phyloP scores from a whole-genome alignment of 129 eudicot genomes.

The Lonicera japonica region DNA sequence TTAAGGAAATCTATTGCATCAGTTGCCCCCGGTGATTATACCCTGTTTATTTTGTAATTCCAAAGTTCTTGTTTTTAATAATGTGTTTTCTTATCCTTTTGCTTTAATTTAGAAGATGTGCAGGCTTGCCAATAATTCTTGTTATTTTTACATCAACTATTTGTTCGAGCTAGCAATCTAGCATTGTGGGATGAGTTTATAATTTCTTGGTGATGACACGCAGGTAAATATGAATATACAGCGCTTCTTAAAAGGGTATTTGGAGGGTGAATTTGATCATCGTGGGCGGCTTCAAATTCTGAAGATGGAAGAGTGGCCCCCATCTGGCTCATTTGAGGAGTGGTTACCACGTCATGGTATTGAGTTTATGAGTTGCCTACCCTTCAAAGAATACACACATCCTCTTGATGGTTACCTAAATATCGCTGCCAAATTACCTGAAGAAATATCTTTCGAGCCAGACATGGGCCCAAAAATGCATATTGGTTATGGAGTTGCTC shows the following conservation, averaged over 20 bases:
- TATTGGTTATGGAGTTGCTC: conserved; percentile 28
- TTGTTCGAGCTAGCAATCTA: no score
- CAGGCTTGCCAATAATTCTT: neutral
- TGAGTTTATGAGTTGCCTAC: conserved; percentile 22
- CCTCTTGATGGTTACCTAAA: conserved; percentile 22
- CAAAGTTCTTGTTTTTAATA: no score
- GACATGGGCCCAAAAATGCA: conserved; percentile 33
- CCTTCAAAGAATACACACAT: conserved; percentile 31
- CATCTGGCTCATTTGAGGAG: conserved; percentile 19
- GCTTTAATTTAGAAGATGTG: no score
- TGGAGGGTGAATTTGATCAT: conserved; percentile 11
- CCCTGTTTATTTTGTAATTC: no score
- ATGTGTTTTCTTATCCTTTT: no score
- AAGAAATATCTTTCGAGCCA: conserved; percentile 22
- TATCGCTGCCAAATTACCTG: conserved; percentile 25
- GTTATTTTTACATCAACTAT: neutral
- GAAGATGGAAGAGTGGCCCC: conserved; percentile 35
- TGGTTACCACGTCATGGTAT: conserved; percentile 26
- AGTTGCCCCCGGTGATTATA: neutral
- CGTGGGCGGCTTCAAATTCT: conserved; percentile 18
- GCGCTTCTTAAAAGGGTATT: conserved; percentile 22
- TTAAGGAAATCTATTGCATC: no score
- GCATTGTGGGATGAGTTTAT: neutral
- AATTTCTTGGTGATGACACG: neutral
- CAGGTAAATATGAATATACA: conserved; percentile 20